A percentile compares a stretch with the other conserved stretches of the same genome.
Conservation (phyloP, 2,329 filamentous ascomycete species). For the Alternaria gaisen region DNA sequence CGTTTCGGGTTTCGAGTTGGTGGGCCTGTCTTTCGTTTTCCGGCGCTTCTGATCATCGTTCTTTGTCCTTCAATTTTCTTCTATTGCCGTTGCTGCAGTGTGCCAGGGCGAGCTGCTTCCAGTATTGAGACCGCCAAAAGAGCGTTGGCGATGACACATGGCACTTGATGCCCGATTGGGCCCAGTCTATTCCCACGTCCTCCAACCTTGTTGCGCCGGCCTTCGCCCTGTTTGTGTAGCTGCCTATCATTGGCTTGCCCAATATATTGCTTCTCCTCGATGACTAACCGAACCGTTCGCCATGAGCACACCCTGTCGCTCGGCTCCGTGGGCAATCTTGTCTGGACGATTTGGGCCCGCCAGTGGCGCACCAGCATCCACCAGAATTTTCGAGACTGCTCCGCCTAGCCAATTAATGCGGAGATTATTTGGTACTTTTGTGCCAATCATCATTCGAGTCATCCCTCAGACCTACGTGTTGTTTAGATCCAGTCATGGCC, state of each 20-base stretch:
- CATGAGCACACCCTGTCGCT: conserved; percentile 8
- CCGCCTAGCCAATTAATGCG: conserved; percentile 43
- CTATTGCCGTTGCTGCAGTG: conserved; percentile 10
- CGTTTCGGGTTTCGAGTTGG: conserved; percentile 45
- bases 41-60: conserved; percentile 26
- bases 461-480: conserved; percentile 21
- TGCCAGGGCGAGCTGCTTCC: conserved; percentile 40
- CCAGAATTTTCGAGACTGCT: conserved; percentile 44
- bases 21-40: conserved; percentile 29
- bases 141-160: conserved; percentile 46
- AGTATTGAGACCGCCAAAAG: conserved; percentile 35
- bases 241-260: conserved; percentile 34
- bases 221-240: conserved; percentile 25
- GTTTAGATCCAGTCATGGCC: conserved; percentile 26
- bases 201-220: conserved; percentile 21
- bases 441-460: conserved; percentile 43
- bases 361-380: conserved; percentile 40
- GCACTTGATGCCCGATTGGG: conserved; percentile 34
- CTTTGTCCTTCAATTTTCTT: conserved; percentile 28
- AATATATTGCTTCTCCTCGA: conserved; percentile 37
- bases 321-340: conserved; percentile 22
- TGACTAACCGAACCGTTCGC: conserved; percentile 41
- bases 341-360: conserved; percentile 23
- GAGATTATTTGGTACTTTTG: conserved; percentile 38
- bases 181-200: conserved; percentile 15